These are phyloP conservation scores for Geotrichum restrictum DNA, from an alignment of 1,139 yeast genomes.

Conservation along the genomic window DNA sequence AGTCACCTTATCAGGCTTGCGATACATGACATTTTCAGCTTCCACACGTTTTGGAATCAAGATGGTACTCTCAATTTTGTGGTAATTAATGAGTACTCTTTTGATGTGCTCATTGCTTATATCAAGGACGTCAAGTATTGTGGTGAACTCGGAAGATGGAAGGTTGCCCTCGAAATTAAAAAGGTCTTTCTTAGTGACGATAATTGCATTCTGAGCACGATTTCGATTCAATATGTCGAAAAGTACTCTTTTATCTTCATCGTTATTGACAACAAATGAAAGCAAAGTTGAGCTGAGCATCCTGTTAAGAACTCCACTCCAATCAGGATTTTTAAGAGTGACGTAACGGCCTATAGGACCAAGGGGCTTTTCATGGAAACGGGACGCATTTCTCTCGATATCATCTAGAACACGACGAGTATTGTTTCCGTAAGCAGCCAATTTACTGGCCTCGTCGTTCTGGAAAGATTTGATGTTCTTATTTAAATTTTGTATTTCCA, in stretches of 20 bases:
- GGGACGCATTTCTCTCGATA: constrained; percentile 36
- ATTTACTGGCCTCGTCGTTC: constrained; percentile 25
- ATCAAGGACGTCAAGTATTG: constrained; percentile 59
- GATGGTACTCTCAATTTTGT: constrained; percentile 56
- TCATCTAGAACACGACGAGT: constrained; percentile 45
- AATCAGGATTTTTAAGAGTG: constrained; percentile 54
- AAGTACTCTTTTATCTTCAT: constrained; percentile 55
- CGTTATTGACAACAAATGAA: constrained; percentile 64
- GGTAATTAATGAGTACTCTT: constrained; percentile 63
- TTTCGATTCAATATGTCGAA: constrained; percentile 43
- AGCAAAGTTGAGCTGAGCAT: constrained; percentile 48
- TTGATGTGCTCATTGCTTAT: constrained; percentile 53
- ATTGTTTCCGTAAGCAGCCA: constrained; percentile 47
- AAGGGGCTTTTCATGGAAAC: constrained; percentile 53
- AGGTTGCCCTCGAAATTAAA: constrained; percentile 49
- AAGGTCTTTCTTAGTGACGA: constrained; percentile 53
- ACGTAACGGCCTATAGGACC: constrained; percentile 79
- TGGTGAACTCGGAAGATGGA: constrained; percentile 41
- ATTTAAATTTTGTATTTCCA: constrained; percentile 21
- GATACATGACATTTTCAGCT: constrained; percentile 49
- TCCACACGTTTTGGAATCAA: constrained; percentile 49
- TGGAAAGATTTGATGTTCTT: constrained; percentile 27
- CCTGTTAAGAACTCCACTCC: constrained; percentile 62
- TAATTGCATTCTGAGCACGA: constrained; percentile 39
- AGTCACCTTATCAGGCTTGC: constrained; percentile 43